These are phyloP conservation scores for Lachnellula cervina DNA, from an alignment of 2,329 filamentous ascomycete genomes.

Conservation along the genomic window DNA sequence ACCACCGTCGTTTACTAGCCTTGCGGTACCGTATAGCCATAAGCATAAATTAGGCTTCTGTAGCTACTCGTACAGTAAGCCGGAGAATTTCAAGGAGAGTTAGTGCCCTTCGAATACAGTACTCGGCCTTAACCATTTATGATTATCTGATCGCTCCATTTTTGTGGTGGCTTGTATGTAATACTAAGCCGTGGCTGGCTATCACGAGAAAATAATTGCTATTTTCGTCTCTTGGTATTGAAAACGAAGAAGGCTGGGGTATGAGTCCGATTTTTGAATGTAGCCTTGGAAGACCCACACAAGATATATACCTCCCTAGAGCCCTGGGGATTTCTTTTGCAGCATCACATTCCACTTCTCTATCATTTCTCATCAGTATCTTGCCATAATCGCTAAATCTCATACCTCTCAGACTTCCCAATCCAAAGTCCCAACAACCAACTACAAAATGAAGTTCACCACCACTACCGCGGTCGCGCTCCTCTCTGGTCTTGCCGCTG, in stretches of 20 bases:
- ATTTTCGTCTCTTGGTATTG: not conserved
- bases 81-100: not conserved
- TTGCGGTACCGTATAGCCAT: not conserved
- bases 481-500: not conserved
- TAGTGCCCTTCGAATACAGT: not conserved
- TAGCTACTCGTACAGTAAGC: not conserved
- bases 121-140: not conserved
- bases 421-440: not conserved
- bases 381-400: not conserved
- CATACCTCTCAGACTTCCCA: not conserved
- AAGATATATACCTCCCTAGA: not conserved
- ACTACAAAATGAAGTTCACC: slow-evolving; percentile 5
- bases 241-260: not conserved
- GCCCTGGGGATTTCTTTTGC: not conserved
- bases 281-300: not conserved
- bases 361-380: not conserved
- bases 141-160: not conserved
- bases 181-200: not conserved
- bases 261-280: not conserved
- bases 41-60: not conserved
- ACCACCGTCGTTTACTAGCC: not conserved
- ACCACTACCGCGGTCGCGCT: not conserved
- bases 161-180: not conserved
- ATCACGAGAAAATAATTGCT: not conserved
- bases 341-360: not conserved